Evolutionary conservation across 495 filamentous ascomycete species (phyloP), one percentile per base, ranked within the genome.

Genomic region (Penicillium steckii): DNA sequence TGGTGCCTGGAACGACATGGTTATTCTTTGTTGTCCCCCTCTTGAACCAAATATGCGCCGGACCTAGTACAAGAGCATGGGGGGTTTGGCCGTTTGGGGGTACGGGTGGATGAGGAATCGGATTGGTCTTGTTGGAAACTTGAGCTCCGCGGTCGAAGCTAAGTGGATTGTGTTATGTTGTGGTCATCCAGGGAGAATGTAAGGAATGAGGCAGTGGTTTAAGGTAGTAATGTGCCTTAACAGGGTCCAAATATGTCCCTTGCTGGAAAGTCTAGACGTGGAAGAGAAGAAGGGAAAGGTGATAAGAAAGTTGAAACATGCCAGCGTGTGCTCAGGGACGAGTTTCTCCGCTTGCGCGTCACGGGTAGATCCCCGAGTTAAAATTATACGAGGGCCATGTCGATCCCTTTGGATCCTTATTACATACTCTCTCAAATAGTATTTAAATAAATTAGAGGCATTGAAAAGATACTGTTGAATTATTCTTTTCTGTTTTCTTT

Each of bases 1-100:
- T 18, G 32, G 51, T 27, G 56, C 38, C 52, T 62, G 56, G 48
- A 48, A 59, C 10, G 60, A 56, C 60, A 62, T 62, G 48, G 23
- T 53, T 46, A 48, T 47, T 38, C 41, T 24, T n/a, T 26, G 29
- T 15, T 21, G 18, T 5, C 45, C 44, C 30, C 40, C 43, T 46
- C 35, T 45, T 27, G 41, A 18, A 25, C 21, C 37, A 33, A 30
- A 30, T 33, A 38, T 38, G 18, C 23, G 17, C 9, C 38, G 38
- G 38, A 44, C 42, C 55, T 58, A 46, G 29, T 17, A 46, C 32
- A 45, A 26, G 42, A 25, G 29, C 56, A 59, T 59, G 43, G 42
- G 55, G 26, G 26, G 10, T 27, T 10, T 4, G 26, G 26, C n/a
- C n/a, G n/a, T n/a, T 27, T 27, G 10, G 5, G 26, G 5, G 33